These are phyloP conservation scores for Fistulinella prunicolor DNA, from an alignment of 768 basidiomycete species.

Conservation along the genomic window DNA sequence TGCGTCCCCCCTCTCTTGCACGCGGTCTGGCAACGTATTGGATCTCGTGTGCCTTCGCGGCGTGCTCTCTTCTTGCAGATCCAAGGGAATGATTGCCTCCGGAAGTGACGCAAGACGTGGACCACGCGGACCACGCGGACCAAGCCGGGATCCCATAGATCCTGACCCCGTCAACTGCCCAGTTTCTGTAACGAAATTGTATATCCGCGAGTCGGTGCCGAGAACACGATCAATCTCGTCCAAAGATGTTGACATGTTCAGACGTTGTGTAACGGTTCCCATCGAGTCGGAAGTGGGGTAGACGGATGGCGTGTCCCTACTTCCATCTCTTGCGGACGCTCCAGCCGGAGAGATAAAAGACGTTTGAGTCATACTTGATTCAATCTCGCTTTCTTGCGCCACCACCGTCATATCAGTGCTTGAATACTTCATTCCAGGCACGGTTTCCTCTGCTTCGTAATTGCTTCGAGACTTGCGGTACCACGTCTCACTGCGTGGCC, in stretches of 20 bases:
- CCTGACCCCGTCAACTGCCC: conserved; percentile 13
- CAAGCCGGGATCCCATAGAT: conserved; percentile 15
- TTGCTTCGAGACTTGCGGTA: conserved; percentile 29
- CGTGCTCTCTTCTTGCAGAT: conserved; percentile 22
- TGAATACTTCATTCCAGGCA: conserved; percentile 34
- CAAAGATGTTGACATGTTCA: conserved; percentile 16
- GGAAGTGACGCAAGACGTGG: conserved; percentile 18
- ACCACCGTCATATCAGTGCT: conserved; percentile 26
- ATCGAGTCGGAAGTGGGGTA: conserved; percentile 29
- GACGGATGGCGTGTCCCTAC: conserved; percentile 21
- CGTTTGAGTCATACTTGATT: conserved; percentile 1
- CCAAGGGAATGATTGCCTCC: conserved; percentile 6
- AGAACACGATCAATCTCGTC: conserved; percentile 30
- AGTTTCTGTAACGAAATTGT: conserved; percentile 25
- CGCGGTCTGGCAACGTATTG: conserved; percentile 40
- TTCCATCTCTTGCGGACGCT: conserved; percentile 6
- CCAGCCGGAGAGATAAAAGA: conserved; percentile 8
- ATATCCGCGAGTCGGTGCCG: conserved; percentile 20
- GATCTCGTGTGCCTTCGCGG: conserved; percentile 20
- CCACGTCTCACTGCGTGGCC: conserved; percentile 25
- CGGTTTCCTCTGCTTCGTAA: conserved; percentile 19
- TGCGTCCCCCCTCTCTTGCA: conserved; percentile 40
- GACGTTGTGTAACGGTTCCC: conserved; percentile 18
- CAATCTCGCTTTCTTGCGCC: conserved; percentile 18
- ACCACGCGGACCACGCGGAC: conserved; percentile 21